Evolutionary conservation across 345 rosid genomes (phyloP), one percentile per base, ranked within the genome.

Genomic region (Anastatica hierochuntica): DNA sequence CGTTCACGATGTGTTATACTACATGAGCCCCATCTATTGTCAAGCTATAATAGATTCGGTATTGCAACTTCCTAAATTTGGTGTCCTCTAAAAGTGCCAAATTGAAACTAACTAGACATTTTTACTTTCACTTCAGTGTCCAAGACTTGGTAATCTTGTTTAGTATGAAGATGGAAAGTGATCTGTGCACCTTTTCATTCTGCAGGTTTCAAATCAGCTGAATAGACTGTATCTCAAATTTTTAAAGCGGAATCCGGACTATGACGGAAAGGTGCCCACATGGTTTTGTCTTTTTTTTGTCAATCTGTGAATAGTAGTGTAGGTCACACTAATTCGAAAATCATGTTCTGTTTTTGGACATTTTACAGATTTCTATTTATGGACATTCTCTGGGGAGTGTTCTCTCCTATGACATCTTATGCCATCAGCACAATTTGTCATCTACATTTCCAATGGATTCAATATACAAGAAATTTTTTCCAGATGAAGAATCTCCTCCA

Each of bases 331-430:
- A 11, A 15, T 27, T 30, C 43, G n/a, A 26, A 36, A 51, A 19
- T 37, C 21, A 12, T 65, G 5, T 36, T 69, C n/a, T 34, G 26
- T 17, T 56, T 33, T 34, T 67, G 41, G 67, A 34, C n/a, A 31
- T 56, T 34, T 31, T 38, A 41, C 64, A 92, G 98, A 82, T 92
- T 64, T 92, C 98, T 54, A 54, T 92, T 46, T 88, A 88, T 73
- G 97, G 94, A 43, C 98, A 92, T 72, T 92, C 98, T 61, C 73
- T 88, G 82, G 97, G 98, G 73, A 88, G 97, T 63, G 96, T 92
- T 64, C 86, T 88, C 57, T 92, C 96, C 3, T 92, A 88, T 66
- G 98, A 88, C 73, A 92, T 92, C 62, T 88, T 92, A 52, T 92
- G 96, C 72, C 96, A 92, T 76, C 98, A 92, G 64, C 90, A 88